These are phyloP conservation scores for Mediolabrus comicus DNA, from an alignment of 108 stramenopile species.

Conservation along the genomic window DNA sequence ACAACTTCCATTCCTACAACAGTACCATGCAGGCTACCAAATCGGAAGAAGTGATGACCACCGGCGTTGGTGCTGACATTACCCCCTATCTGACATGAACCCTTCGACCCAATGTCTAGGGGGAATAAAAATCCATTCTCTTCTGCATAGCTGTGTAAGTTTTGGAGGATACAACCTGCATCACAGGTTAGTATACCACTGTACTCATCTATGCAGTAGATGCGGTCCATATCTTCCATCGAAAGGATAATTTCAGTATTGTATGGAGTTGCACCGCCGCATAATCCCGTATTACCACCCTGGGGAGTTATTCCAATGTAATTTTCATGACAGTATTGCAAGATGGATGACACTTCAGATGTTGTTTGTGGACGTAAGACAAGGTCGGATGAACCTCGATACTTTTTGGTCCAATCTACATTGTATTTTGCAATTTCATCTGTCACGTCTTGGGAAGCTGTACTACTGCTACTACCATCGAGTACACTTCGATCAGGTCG, in stretches of 20 bases:
- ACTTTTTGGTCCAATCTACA: constrained; percentile 61
- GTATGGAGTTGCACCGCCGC: constrained; percentile 87
- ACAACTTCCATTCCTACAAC: constrained; percentile 94
- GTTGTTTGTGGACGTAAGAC: constrained; percentile 66
- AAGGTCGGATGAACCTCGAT: constrained; percentile 54
- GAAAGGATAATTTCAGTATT: constrained; percentile 83
- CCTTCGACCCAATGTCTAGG: constrained; percentile 95
- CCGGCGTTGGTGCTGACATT: constrained; percentile 97
- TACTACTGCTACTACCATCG: too few relatives aligned
- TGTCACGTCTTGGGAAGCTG: not conserved
- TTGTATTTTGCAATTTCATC: constrained; percentile 42
- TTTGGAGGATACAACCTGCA: constrained; percentile 91
- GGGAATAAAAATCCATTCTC: constrained; percentile 73
- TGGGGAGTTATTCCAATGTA: constrained; percentile 87
- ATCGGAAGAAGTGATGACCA: constrained; percentile 72
- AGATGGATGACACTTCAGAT: constrained; percentile 73
- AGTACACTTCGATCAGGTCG: constrained; percentile 17
- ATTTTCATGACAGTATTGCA: constrained; percentile 81
- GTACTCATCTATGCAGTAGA: constrained; percentile 62
- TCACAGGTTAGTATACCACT: constrained; percentile 84
- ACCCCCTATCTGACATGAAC: constrained; percentile 96
- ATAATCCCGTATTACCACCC: constrained; percentile 96
- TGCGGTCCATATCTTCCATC: constrained; percentile 71
- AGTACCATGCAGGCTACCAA: constrained; percentile 80
- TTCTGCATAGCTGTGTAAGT: constrained; percentile 70